Base-by-base conservation (phyloP, 2,329 filamentous ascomycete genomes). In the Aspergillus eucalypticola region DNA sequence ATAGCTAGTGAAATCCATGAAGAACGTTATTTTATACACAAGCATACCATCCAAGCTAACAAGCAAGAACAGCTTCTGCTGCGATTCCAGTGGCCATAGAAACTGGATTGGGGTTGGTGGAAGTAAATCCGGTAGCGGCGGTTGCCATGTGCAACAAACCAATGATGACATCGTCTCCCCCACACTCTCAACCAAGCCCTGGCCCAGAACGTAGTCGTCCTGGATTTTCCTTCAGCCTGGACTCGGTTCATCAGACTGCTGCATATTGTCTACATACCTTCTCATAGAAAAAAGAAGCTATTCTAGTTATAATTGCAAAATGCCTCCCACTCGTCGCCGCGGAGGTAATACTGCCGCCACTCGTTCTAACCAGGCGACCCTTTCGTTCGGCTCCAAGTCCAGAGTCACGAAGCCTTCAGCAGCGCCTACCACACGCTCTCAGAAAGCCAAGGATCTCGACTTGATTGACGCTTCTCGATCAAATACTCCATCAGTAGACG, bases 381-480 rank as follows among this genome's bases (percentile, higher is more conserved):
- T 89, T 66, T 84, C 86, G 41, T 89, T 90, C 77, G 82, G 85
- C 66, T 78, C 79, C 62, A 79, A 81, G 63, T 78, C 81, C 39
- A 81, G 82, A 75, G 80, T 89, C 66, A 87, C 85, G 57, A 89
- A 89, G 73, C 78, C 84, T 49, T 70, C 78, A 7, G 57, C 57
- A 42, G 75, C 60, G 58, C 71, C 62, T 54, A 65, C 69, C n/a
- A 64, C 71, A 57, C 69, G 69, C 48, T 69, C 67, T 11, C 66
- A 76, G 44, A 71, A 69, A 65, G 67, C 60, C 61, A 77, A 76
- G 60, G 67, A 64, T 48, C 60, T 71, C 53, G 67, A 76, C 60
- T 61, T 73, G 59, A 57, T 72, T 61, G 76, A 78, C 64, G 74
- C 76, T 54, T 64, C 73, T 23, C 66, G 74, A 7, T 58, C 79